These are phyloP conservation scores for Neohortaea acidophila DNA, from an alignment of 495 filamentous ascomycete species.

Conservation along the genomic window DNA sequence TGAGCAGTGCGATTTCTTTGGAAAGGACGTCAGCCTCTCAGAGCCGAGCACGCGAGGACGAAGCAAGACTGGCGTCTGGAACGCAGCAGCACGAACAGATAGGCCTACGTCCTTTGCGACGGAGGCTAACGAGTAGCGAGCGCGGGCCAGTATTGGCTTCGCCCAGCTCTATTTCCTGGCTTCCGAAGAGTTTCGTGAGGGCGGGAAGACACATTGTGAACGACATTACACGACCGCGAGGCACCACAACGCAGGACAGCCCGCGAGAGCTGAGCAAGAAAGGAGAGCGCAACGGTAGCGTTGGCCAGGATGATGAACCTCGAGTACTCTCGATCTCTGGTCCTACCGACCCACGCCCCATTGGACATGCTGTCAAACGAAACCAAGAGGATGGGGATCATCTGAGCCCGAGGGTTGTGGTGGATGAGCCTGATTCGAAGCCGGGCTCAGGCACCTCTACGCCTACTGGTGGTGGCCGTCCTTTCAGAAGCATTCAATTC, in stretches of 20 bases:
- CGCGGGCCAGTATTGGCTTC: not conserved
- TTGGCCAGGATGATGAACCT: no score
- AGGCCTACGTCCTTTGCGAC: not conserved
- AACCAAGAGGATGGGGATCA: no score
- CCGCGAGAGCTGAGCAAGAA: not conserved
- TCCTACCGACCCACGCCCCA: slow-evolving; percentile 11
- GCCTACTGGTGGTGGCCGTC: not conserved
- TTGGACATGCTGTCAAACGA: slow-evolving; percentile 13
- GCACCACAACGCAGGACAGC: not conserved
- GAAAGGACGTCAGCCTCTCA: slow-evolving; percentile 17
- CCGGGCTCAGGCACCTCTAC: not conserved
- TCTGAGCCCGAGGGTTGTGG: no score
- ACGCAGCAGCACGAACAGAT: not conserved
- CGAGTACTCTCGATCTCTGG: no score
- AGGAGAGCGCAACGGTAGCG: no score
- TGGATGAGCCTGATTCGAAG: no score
- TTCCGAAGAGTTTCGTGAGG: slow-evolving; percentile 1
- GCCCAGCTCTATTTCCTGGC: not conserved
- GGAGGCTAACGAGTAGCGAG: not conserved
- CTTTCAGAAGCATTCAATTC: not conserved
- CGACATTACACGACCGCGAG: slow-evolving; percentile 5
- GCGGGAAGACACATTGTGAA: slow-evolving; percentile 9
- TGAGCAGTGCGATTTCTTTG: slow-evolving; percentile 44
- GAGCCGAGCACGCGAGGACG: slow-evolving; percentile 3
- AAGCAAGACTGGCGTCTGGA: slow-evolving; percentile 1